These are phyloP conservation scores for Ilex aquifolium DNA, from an alignment of 257 asterid species.

Conservation along the genomic window DNA sequence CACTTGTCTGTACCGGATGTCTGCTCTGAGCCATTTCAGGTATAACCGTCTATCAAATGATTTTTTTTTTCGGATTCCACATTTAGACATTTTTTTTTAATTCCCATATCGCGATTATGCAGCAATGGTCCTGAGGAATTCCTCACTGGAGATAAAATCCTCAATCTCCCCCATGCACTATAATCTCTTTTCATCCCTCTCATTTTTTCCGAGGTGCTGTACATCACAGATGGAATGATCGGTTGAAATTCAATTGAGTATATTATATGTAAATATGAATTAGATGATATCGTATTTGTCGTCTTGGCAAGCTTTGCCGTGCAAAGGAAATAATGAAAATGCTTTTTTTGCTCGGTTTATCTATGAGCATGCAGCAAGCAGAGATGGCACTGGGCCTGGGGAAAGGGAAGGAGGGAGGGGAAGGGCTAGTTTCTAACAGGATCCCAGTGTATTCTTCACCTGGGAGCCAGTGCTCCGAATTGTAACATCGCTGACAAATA, in stretches of 20 bases:
- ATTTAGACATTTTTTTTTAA: not conserved
- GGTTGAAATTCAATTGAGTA: not conserved
- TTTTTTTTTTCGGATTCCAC: too few species aligned
- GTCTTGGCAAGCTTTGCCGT: too few species aligned
- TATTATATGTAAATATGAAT: not conserved
- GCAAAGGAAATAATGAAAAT: not conserved
- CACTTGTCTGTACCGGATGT: constrained; percentile 96
- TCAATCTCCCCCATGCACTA: constrained; percentile 66
- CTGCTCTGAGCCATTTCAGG: constrained; percentile 94
- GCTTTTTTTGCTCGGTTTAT: not conserved
- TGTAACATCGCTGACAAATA: too few species aligned
- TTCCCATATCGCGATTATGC: constrained; percentile 10
- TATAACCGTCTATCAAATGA: constrained; percentile 3
- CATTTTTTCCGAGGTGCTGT: not conserved
- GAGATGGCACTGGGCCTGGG: too few species aligned
- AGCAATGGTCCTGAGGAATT: constrained; percentile 84
- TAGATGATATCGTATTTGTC: not conserved
- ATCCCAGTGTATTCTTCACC: too few species aligned
- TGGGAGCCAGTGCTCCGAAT: too few species aligned
- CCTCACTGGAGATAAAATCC: constrained; percentile 36
- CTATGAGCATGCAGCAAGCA: not conserved
- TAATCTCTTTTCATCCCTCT: constrained; percentile 17
- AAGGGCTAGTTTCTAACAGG: too few species aligned
- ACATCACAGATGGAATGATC: not conserved
- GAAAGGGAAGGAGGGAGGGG: too few species aligned